phyloP scores from a whole-genome alignment of 2,329 filamentous ascomycete species.

The Paraconiothyrium brasiliense region DNA sequence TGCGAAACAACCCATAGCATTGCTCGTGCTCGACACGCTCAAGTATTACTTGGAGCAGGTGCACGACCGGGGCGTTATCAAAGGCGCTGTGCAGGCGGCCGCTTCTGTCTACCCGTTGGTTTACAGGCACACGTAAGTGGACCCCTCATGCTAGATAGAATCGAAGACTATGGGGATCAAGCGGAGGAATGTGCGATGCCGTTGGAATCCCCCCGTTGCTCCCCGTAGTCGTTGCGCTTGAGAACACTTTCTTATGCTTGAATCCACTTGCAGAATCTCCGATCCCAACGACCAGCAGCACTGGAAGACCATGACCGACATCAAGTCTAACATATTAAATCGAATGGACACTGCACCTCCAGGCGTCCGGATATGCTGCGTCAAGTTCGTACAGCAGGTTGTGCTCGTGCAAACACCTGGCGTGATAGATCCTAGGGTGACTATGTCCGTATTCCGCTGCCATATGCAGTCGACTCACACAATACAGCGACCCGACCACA shows the following conservation, averaged over 20 bases:
- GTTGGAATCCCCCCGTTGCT: constrained; percentile 20
- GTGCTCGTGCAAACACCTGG: constrained; percentile 92
- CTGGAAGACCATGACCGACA: constrained; percentile 87
- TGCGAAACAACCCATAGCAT: constrained; percentile 81
- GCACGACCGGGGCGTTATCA: constrained; percentile 82
- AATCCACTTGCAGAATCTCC: constrained; percentile 72
- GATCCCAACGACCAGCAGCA: constrained; percentile 81
- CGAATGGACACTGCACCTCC: constrained; percentile 84
- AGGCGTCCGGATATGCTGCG: constrained; percentile 88
- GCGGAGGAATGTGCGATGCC: not conserved
- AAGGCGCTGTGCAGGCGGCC: constrained; percentile 85
- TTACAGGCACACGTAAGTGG: constrained; percentile 91
- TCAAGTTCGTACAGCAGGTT: constrained; percentile 96
- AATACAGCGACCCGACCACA: constrained; percentile 73
- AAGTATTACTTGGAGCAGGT: constrained; percentile 60
- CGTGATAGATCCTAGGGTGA: constrained; percentile 83
- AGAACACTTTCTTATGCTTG: constrained; percentile 46
- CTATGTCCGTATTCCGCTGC: constrained; percentile 35
- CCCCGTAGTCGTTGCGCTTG: constrained; percentile 26
- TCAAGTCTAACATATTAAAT: constrained; percentile 87
- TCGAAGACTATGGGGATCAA: not conserved
- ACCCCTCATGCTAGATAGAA: constrained; percentile 34
- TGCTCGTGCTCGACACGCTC: constrained; percentile 80
- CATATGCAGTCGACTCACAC: constrained; percentile 31
- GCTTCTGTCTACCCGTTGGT: constrained; percentile 93